Base-by-base conservation (phyloP, 768 basidiomycete species). In the Fibroporia radiculosa region DNA sequence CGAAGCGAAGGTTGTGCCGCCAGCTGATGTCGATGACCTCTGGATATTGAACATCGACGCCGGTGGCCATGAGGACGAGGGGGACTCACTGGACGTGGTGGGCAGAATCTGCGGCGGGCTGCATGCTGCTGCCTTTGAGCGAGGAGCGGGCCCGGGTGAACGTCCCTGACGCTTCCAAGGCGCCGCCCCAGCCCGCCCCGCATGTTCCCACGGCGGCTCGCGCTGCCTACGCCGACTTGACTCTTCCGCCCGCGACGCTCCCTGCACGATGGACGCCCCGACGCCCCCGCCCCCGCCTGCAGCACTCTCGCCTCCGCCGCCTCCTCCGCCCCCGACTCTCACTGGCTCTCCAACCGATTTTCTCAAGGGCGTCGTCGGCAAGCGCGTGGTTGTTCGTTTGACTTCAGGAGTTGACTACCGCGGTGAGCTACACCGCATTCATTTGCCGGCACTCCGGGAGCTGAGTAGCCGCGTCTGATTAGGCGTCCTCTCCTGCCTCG, bases 281-380 rank as follows among this genome's bases (percentile, higher is more conserved):
- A 59, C 57, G 6, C 56, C 59, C 19, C 60, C 63, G n/a, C 56
- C 71, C 25, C 68, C 69, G 33, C 66, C 71, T 28, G 59, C 62
- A 35, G 64, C 66, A 0, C 38, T 59, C 3, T 56, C 52, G 1
- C 57, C 73, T 1, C n/a, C n/a, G n/a, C 69, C 75, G 1, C 75
- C 79, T 2, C 71, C 77, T 3, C 73, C 73, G 0, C 73, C 77
- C 6, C 48, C 63, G 4, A 53, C 65, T 1, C 61, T 72, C 19
- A 73, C 80, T 6, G 93, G 93, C 2, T 92, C 91, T 5, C 92
- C 91, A 0, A 91, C 90, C 0, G 91, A 93, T 52, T 97, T 95
- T 56, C 62, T 97, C 48, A 93, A 95, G 65, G 90, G 87, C 25
- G 93, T 97, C 18, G 93, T 97, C 6, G 95, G 95, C n/a, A 95